Percentiles rank a stretch among this genome's conserved stretches.
phyloP scores from a whole-genome alignment of 768 basidiomycete species.

The Mycena haematopus region DNA sequence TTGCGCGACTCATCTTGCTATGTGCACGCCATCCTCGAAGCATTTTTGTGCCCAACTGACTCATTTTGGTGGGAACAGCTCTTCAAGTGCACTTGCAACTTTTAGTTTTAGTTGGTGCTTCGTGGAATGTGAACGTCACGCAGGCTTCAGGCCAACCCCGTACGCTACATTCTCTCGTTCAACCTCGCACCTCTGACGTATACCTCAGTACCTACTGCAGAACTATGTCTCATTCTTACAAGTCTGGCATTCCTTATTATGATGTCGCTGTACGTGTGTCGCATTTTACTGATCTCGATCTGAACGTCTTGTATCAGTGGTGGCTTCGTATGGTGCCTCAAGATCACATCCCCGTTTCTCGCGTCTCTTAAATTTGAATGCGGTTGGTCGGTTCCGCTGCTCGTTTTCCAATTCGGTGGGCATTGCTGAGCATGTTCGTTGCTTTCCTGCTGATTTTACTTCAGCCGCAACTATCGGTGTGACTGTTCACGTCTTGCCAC shows the following conservation, averaged over 20 bases:
- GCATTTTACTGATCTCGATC: background rate
- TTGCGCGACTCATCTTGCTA: constrained; percentile 18
- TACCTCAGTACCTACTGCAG: constrained; percentile 20
- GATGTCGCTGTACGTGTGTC: constrained; percentile 11
- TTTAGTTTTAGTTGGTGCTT: constrained; percentile 23
- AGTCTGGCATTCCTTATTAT: constrained; percentile 19
- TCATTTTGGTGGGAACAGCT: background rate
- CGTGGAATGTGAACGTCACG: constrained; percentile 24
- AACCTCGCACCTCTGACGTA: background rate
- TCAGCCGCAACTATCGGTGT: constrained; percentile 24
- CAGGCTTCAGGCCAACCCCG: constrained; percentile 11
- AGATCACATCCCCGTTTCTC: constrained; percentile 22
- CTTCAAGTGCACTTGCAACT: constrained; percentile 20
- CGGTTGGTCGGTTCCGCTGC: constrained; percentile 12
- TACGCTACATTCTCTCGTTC: background rate
- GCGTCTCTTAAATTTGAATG: constrained; percentile 25
- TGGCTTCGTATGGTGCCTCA: constrained; percentile 18
- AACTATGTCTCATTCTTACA: constrained; percentile 24
- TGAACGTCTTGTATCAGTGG: constrained; percentile 15
- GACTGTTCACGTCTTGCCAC: constrained; percentile 14
- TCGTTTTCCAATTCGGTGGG: constrained; percentile 21
- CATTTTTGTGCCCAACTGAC: no score
- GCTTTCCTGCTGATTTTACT: background rate
- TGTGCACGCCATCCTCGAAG: background rate
- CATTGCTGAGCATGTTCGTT: background rate